Conservation (phyloP, 805 yeast genomes). For the Yarrowia yakushimensis region DNA sequence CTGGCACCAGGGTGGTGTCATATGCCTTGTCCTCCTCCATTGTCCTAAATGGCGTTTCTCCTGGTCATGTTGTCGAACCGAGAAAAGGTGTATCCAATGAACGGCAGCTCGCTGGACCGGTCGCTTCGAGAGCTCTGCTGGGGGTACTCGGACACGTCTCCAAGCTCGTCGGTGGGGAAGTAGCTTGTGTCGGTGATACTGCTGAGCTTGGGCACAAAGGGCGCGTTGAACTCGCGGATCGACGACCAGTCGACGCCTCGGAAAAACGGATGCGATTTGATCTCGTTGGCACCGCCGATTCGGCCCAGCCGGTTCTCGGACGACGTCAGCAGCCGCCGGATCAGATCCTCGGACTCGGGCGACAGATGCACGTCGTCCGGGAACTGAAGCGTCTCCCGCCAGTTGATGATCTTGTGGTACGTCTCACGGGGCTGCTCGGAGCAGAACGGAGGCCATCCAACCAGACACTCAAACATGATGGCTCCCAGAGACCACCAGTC, state of each 20-base stretch:
- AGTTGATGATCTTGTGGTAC: conserved; percentile 81
- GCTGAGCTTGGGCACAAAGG: conserved; percentile 86
- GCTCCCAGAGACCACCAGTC: conserved; percentile 99
- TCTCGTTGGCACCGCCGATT: conserved; percentile 87
- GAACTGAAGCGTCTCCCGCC: conserved; percentile 82
- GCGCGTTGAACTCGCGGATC: conserved; percentile 84
- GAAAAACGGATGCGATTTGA: conserved; percentile 87
- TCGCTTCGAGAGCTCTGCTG: conserved; percentile 42
- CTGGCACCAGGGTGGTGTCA: neutral
- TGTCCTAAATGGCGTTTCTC: conserved; percentile 37
- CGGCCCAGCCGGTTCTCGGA: conserved; percentile 81
- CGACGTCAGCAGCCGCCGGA: conserved; percentile 68
- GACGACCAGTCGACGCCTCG: conserved; percentile 95
- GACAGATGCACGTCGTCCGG: conserved; percentile 91
- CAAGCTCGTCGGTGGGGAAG: conserved; percentile 96
- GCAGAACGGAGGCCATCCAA: conserved; percentile 97
- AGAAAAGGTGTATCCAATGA: conserved; percentile 94
- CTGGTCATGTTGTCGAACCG: conserved; percentile 85
- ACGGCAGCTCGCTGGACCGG: conserved; percentile 64
- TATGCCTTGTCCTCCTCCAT: no score
- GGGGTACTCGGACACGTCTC: conserved; percentile 90
- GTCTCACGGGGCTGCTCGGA: conserved; percentile 94
- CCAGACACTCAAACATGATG: conserved; percentile 91
- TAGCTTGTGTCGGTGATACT: conserved; percentile 94
- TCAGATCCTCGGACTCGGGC: conserved; percentile 84